Conservation (phyloP, 2,329 filamentous ascomycete species). For the Sporothrix sp. region DNA sequence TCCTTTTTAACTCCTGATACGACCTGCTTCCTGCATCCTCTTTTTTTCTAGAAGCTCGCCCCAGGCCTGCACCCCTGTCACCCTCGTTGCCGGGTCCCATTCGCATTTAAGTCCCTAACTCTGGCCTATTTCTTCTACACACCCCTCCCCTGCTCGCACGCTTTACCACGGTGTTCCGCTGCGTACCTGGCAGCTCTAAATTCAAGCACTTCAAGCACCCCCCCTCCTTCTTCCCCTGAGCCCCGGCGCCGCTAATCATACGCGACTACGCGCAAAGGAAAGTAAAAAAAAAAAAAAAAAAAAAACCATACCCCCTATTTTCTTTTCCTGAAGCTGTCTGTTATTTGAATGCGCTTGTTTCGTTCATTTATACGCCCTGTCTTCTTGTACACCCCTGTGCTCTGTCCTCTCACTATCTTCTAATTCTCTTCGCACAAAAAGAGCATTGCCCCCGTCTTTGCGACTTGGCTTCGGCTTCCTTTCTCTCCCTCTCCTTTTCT, state of each 20-base stretch:
- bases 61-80: constrained; percentile 5
- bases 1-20: no score
- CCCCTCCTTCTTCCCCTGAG: constrained; percentile 5
- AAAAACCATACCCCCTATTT: constrained; percentile 10
- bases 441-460: constrained; percentile 12
- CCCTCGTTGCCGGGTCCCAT: constrained; percentile 6
- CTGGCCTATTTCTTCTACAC: neutral
- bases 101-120: neutral
- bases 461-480: constrained; percentile 10
- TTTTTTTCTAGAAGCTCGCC: constrained; percentile 13
- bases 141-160: neutral
- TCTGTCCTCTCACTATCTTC: neutral
- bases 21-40: no score
- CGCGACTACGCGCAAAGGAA: constrained; percentile 13
- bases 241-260: constrained; percentile 14
- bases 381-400: neutral
- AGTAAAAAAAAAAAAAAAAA: constrained; percentile 7
- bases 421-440: constrained; percentile 14
- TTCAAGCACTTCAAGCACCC: constrained; percentile 6
- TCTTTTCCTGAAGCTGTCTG: constrained; percentile 2
- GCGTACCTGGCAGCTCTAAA: neutral
- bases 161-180: neutral
- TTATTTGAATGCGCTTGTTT: constrained; percentile 14
- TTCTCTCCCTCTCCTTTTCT: constrained; percentile 2
- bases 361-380: constrained; percentile 11